phyloP scores from a whole-genome alignment of 345 rosid species.

The Eucalyptus marginata region DNA sequence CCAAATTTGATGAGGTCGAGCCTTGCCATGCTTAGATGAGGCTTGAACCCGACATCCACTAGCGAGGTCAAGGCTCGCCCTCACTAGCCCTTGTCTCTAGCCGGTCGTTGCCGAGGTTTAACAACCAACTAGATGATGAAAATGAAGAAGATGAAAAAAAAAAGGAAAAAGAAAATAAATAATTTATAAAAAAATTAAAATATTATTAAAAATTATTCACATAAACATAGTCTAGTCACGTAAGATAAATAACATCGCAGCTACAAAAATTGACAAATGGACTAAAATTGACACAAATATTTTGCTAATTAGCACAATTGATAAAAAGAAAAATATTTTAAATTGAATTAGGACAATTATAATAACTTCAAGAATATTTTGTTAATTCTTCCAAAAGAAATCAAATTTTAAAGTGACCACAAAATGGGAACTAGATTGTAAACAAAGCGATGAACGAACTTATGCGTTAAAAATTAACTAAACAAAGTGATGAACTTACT shows the following conservation, averaged over 20 bases:
- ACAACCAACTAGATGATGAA: rapidly evolving
- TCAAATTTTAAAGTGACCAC: neutral
- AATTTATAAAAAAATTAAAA: too few species aligned
- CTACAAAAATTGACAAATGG: too few species aligned
- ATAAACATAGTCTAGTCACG: rapidly evolving
- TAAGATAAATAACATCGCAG: rapidly evolving
- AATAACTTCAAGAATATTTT: too few species aligned
- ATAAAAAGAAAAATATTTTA: too few species aligned
- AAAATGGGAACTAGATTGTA: neutral
- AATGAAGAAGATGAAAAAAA: rapidly evolving
- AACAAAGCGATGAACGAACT: neutral
- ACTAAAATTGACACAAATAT: rapidly evolving
- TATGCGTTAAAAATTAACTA: neutral
- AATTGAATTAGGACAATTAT: rapidly evolving
- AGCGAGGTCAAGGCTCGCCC: rapidly evolving
- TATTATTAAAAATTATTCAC: too few species aligned
- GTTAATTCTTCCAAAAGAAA: neutral
- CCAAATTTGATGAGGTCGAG: too few species aligned
- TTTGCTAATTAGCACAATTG: too few species aligned
- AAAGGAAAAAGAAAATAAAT: too few species aligned
- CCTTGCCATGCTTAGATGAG: too few species aligned
- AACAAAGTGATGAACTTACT: neutral
- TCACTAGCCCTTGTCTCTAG: too few species aligned
- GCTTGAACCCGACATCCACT: rapidly evolving
- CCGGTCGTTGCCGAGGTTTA: rapidly evolving